These are phyloP conservation scores for Ogataea henricii DNA, from an alignment of 805 yeast genomes.

Conservation along the genomic window DNA sequence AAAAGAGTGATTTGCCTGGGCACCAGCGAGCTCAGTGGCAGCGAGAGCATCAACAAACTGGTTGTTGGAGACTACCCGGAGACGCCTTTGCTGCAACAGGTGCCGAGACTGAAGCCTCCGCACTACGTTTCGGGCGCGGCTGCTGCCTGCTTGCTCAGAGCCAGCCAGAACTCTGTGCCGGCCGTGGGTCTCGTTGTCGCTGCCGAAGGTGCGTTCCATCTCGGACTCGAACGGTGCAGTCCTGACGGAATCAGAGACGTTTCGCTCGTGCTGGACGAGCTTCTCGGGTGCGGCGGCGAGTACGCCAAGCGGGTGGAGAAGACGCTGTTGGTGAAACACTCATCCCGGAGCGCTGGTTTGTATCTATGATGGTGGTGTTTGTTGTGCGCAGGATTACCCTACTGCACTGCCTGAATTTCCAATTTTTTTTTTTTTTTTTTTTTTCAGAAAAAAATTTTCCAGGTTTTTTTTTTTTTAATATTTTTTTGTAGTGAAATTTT, in stretches of 20 bases:
- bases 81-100: slow-evolving; percentile 13
- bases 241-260: slow-evolving; percentile 43
- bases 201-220: slow-evolving; percentile 48
- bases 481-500: slow-evolving; percentile 3
- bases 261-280: slow-evolving; percentile 21
- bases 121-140: slow-evolving; percentile 48
- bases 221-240: slow-evolving; percentile 47
- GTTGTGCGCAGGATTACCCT: slow-evolving; percentile 3
- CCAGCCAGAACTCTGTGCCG: slow-evolving; percentile 15
- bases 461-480: slow-evolving; percentile 2
- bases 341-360: slow-evolving; percentile 22
- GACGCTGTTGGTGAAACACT: slow-evolving; percentile 16
- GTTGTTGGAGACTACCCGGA: slow-evolving; percentile 9
- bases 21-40: slow-evolving; percentile 26
- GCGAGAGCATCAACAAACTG: slow-evolving; percentile 21
- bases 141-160: slow-evolving; percentile 41
- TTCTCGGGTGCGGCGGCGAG: slow-evolving; percentile 10
- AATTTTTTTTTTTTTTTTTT: slow-evolving; percentile 4
- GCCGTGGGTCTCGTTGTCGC: slow-evolving; percentile 33
- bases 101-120: slow-evolving; percentile 49
- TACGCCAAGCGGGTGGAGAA: slow-evolving; percentile 13
- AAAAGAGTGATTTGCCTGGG: slow-evolving; percentile 22
- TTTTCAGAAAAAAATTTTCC: slow-evolving; percentile 8
- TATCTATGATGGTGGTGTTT: slow-evolving; percentile 19
- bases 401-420: slow-evolving; percentile 4